Conservation (phyloP, 2,329 filamentous ascomycete genomes). For the Calycina herbarum region DNA sequence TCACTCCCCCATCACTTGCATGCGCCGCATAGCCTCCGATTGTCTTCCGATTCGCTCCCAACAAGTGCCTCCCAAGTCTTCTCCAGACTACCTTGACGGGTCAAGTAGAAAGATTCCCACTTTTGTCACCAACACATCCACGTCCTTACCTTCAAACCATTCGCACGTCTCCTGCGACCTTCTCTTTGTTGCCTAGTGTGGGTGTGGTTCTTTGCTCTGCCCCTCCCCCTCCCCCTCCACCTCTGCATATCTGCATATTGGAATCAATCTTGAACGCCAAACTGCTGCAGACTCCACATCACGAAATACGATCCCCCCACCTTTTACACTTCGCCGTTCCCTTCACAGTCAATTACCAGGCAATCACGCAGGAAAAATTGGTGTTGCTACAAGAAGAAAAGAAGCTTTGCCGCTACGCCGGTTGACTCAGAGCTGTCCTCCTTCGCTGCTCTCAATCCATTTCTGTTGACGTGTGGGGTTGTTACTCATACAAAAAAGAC, state of each 20-base stretch:
- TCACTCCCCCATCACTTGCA: background rate
- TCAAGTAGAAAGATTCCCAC: background rate
- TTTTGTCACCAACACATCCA: background rate
- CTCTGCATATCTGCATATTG: background rate
- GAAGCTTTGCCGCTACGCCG: background rate
- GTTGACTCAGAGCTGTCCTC: slow-evolving; percentile 1
- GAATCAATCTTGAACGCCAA: background rate
- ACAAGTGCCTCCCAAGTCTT: background rate
- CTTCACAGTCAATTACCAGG: background rate
- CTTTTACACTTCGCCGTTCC: background rate
- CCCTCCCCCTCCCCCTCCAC: background rate
- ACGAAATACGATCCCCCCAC: background rate
- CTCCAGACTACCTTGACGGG: slow-evolving; percentile 1
- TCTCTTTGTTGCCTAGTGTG: background rate
- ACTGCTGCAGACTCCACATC: background rate
- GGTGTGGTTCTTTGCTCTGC: background rate
- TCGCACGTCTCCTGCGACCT: background rate
- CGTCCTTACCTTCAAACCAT: background rate
- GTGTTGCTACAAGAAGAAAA: background rate
- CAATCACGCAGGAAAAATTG: background rate
- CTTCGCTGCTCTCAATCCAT: background rate
- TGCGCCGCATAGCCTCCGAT: background rate
- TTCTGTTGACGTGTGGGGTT: background rate
- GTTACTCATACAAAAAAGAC: background rate
- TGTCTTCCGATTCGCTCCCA: background rate